Base-by-base conservation (phyloP, 2,329 filamentous ascomycete species). In the Apiospora pterosperma region DNA sequence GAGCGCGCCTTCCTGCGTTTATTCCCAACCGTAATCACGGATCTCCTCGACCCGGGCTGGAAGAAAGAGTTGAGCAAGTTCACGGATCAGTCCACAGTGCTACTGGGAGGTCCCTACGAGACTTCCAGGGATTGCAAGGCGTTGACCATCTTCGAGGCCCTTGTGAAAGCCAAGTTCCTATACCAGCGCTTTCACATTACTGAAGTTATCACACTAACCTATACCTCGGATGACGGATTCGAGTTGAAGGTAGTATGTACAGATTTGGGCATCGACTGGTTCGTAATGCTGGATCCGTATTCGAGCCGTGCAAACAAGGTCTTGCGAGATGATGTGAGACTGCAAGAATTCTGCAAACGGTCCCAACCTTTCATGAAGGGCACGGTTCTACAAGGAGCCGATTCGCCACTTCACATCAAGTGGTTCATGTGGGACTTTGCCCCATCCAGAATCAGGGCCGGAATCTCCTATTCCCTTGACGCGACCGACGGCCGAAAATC, bases 141-240 rank as follows among this genome's bases (percentile, higher is more conserved):
- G 72, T n/a, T 16, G 25, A 55, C 25, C 19, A 55, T 55, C 25
- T n/a, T 55, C 36, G 23, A 61, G 23, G 16, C 23, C 14, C 59
- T 61, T n/a, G 16, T 16, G 4, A n/a, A 48, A 19, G 64, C 61
- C 11, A 67, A 55, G 5, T 74, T 75, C 64, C 70, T 71, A 31
- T 75, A 72, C 62, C 38, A 69, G 4, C 36, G 62, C 12, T 65
- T 69, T 6, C 66, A 67, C 25, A 62, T 75, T 6, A 73, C 74
- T 2, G 74, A 75, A 62, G 66, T 60, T 2, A 65, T 75, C 6
- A 71, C 69, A 1, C 34, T 74, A 21, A 68, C 67, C 59, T 75
- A 75, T 34, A 59, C 52, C 14, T 66, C 70, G 6, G 63, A 65
- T n/a, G 59, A 62, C 0, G 64, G 60, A 11, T 72, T 74, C 36